These are phyloP conservation scores for Phylloporus arenicola DNA, from an alignment of 768 basidiomycete genomes.

Conservation along the genomic window DNA sequence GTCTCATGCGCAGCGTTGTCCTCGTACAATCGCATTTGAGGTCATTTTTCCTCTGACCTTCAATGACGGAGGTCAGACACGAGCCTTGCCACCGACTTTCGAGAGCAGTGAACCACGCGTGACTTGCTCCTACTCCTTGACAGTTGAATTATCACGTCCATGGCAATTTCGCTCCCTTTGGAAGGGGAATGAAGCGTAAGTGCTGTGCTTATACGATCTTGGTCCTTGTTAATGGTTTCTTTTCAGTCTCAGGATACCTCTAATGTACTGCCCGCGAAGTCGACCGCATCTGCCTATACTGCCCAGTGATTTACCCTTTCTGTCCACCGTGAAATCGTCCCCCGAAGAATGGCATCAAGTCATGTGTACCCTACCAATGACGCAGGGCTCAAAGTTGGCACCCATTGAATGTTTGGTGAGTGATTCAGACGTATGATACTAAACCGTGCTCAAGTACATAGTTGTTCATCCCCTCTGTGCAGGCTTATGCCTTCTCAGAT, in stretches of 20 bases:
- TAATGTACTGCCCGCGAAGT: slow-evolving; percentile 49
- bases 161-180: slow-evolving; percentile 41
- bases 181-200: slow-evolving; percentile 44
- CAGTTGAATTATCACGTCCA: slow-evolving; percentile 36
- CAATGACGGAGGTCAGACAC: slow-evolving; percentile 28
- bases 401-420: slow-evolving; percentile 50
- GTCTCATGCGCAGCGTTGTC: slow-evolving; percentile 21
- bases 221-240: background rate
- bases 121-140: slow-evolving; percentile 42
- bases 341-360: slow-evolving; percentile 67
- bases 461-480: slow-evolving; percentile 57
- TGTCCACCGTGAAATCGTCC: slow-evolving; percentile 51
- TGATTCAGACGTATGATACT: slow-evolving; percentile 2
- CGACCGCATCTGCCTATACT: slow-evolving; percentile 54
- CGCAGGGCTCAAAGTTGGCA: slow-evolving; percentile 28
- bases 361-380: slow-evolving; percentile 38
- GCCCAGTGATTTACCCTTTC: slow-evolving; percentile 39
- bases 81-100: slow-evolving; percentile 48
- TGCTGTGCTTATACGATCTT: background rate
- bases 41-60: slow-evolving; percentile 44
- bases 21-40: slow-evolving; percentile 38
- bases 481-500: slow-evolving; percentile 49
- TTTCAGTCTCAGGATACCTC: slow-evolving; percentile 42
- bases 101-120: slow-evolving; percentile 23
- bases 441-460: slow-evolving; percentile 19